Evolutionary conservation across 2,329 filamentous ascomycete genomes (phyloP).

Genomic region (Fusarium brachygibbosum): DNA sequence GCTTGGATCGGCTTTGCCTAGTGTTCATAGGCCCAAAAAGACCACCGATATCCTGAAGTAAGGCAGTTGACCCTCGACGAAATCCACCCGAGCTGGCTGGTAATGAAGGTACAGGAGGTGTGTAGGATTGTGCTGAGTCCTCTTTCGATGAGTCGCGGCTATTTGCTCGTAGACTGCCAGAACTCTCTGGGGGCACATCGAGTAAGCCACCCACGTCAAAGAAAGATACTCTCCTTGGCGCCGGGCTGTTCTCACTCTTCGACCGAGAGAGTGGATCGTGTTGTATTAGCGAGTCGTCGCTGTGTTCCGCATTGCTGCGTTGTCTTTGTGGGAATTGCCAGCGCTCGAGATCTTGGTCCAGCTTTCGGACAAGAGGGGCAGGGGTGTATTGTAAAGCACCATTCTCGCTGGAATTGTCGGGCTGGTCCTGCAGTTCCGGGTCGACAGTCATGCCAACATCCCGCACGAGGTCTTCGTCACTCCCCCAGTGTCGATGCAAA

Average conservation of each 20-base stretch:
- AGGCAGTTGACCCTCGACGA: constrained; percentile 67
- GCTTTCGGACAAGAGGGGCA: constrained; percentile 53
- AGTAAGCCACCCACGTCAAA: constrained; percentile 87
- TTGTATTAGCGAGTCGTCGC: constrained; percentile 61
- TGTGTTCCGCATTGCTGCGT: constrained; percentile 56
- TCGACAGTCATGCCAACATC: constrained; percentile 79
- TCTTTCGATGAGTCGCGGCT: constrained; percentile 59
- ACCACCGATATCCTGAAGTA: constrained; percentile 71
- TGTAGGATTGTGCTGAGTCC: constrained; percentile 55
- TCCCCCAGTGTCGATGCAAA: constrained; percentile 80
- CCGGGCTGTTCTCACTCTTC: constrained; percentile 35
- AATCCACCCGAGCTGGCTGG: constrained; percentile 61
- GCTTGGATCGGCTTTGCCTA: constrained; percentile 50
- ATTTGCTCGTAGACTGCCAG: constrained; percentile 54
- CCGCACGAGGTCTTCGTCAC: constrained; percentile 89
- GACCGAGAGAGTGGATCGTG: constrained; percentile 53
- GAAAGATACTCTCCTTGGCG: constrained; percentile 73
- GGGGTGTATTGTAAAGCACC: constrained; percentile 52
- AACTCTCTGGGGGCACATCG: constrained; percentile 59
- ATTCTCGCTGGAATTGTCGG: constrained; percentile 47
- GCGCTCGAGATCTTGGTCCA: constrained; percentile 56
- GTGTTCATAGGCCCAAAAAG: constrained; percentile 61
- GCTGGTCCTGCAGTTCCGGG: constrained; percentile 62
- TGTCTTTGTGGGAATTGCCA: constrained; percentile 64
- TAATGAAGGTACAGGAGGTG: constrained; percentile 59